These are phyloP conservation scores for Clarireedia monteithiana DNA, from an alignment of 2,329 filamentous ascomycete genomes.

Conservation along the genomic window DNA sequence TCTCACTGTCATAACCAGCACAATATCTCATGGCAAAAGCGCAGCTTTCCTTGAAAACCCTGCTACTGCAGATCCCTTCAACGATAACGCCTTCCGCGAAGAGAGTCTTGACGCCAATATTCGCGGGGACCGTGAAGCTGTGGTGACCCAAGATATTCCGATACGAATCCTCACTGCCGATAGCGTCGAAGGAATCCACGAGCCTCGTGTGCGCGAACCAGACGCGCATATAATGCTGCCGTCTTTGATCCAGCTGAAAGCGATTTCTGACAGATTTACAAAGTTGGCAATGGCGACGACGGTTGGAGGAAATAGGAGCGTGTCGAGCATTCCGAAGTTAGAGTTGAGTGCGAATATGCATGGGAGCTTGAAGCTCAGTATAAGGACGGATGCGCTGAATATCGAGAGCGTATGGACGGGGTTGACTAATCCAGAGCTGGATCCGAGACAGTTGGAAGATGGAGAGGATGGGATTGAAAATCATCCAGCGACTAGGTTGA, in stretches of 20 bases:
- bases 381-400: conserved; percentile 74
- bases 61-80: conserved; percentile 35
- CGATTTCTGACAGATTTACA: conserved; percentile 91
- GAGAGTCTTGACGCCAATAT: conserved; percentile 46
- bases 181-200: conserved; percentile 85
- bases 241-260: conserved; percentile 79
- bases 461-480: conserved; percentile 61
- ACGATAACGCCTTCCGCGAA: conserved; percentile 40
- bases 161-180: conserved; percentile 79
- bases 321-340: conserved; percentile 51
- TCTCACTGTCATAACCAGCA: conserved; percentile 79
- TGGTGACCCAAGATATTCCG: conserved; percentile 94
- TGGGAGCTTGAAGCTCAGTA: conserved; percentile 70
- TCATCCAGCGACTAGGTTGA: conserved; percentile 76
- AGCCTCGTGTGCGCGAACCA: conserved; percentile 82
- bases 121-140: conserved; percentile 71
- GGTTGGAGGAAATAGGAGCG: conserved; percentile 16
- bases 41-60: conserved; percentile 25
- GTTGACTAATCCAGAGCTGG: conserved; percentile 79
- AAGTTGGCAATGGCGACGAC: conserved; percentile 58
- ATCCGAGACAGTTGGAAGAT: conserved; percentile 63
- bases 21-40: conserved; percentile 43
- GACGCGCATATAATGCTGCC: conserved; percentile 93
- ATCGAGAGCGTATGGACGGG: conserved; percentile 83
- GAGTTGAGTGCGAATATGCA: conserved; percentile 94